A percentile compares a stretch with the other conserved stretches of the same genome.
Conservation (phyloP, 257 asterid genomes). For the Anisodus tanguticus region DNA sequence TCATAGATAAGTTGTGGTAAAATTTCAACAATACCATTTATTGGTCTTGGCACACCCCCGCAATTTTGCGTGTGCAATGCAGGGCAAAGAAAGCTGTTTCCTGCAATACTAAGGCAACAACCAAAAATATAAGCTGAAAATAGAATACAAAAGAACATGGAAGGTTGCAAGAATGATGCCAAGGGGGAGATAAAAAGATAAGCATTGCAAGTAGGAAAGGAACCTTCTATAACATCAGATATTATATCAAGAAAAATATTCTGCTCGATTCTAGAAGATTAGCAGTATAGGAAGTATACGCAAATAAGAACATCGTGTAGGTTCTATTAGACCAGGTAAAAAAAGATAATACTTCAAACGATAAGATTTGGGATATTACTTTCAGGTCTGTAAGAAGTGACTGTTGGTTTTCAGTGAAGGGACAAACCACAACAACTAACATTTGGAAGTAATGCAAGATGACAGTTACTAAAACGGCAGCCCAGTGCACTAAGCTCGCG, state of each 20-base stretch:
- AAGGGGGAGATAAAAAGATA: no score
- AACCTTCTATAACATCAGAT: neutral
- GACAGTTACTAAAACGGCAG: neutral
- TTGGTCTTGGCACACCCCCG: constrained; percentile 55
- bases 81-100: constrained; percentile 79
- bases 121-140: constrained; percentile 27
- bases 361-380: neutral
- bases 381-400: constrained; percentile 1
- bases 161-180: neutral
- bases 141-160: neutral
- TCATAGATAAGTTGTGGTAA: neutral
- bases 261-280: neutral
- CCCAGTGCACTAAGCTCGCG: no score
- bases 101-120: constrained; percentile 69
- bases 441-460: neutral
- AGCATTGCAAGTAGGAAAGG: neutral
- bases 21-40: constrained; percentile 57
- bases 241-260: neutral
- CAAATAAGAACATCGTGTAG: neutral
- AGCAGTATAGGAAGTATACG: neutral
- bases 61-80: constrained; percentile 63
- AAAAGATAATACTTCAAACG: neutral
- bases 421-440: neutral
- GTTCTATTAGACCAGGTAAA: neutral
- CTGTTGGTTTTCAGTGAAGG: neutral